phyloP scores from a whole-genome alignment of 2,329 filamentous ascomycete genomes.

The Fusarium sacchari region DNA sequence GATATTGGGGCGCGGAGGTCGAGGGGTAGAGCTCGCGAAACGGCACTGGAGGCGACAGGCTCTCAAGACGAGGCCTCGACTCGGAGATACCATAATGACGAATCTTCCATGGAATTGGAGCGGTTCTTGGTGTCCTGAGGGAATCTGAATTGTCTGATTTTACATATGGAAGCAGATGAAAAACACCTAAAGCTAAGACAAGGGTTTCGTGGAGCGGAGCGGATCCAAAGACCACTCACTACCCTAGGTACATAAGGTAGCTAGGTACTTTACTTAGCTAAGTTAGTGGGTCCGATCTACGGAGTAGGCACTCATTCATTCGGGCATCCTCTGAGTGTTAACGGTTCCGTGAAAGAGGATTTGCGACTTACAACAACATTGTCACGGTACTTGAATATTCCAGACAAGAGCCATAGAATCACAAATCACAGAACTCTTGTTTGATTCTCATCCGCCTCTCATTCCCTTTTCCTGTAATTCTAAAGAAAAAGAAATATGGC shows the following conservation, averaged over 20 bases:
- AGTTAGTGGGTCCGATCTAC: slow-evolving; percentile 20
- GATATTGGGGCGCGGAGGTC: slow-evolving; percentile 35
- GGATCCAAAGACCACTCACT: slow-evolving; percentile 23
- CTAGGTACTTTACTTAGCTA: too few relatives aligned
- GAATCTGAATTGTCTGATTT: slow-evolving; percentile 5
- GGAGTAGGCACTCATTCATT: background rate
- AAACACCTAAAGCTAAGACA: slow-evolving; percentile 10
- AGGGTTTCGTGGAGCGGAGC: slow-evolving; percentile 38
- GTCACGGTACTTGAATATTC: background rate
- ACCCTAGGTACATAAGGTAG: too few relatives aligned
- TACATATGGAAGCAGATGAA: slow-evolving; percentile 20
- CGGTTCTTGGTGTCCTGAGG: background rate
- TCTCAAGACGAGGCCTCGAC: slow-evolving; percentile 40
- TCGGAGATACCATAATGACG: slow-evolving; percentile 45
- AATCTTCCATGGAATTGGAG: slow-evolving; percentile 25
- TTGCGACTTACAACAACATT: slow-evolving; percentile 33
- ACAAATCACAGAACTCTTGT: fast-evolving
- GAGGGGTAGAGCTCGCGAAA: slow-evolving; percentile 44
- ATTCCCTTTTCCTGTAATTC: too few relatives aligned
- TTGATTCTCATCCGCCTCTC: background rate
- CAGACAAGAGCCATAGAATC: background rate
- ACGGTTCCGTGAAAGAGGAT: background rate
- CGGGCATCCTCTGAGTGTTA: slow-evolving; percentile 25
- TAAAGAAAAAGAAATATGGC: slow-evolving; percentile 54
- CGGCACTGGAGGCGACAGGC: slow-evolving; percentile 41